Evolutionary conservation across 2,329 filamentous ascomycete species (phyloP).

Genomic region (Aspergillus sergii): DNA sequence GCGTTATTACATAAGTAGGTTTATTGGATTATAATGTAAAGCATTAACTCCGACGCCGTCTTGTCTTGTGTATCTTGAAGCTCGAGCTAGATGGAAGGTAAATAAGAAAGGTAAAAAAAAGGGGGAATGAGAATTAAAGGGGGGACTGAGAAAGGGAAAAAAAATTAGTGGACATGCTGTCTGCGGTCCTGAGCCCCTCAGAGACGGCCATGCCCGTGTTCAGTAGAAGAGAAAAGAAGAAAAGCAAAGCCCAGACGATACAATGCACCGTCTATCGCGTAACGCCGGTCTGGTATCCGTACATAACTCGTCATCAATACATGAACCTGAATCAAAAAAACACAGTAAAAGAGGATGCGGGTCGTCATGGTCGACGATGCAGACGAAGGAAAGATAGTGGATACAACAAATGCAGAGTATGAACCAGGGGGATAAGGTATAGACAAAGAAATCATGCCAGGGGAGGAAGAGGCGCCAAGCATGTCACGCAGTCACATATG

Average conservation of each 20-base stretch:
- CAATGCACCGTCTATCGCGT: background rate
- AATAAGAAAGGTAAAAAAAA: background rate
- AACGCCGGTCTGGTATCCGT: background rate
- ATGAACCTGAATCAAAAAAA: slow-evolving; percentile 1
- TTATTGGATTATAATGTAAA: background rate
- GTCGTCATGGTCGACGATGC: background rate
- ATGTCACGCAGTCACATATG: background rate
- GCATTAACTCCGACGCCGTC: background rate
- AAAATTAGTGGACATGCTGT: background rate
- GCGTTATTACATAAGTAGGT: background rate
- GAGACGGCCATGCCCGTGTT: background rate
- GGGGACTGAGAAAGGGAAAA: background rate
- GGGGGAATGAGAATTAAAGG: background rate
- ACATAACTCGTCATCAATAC: background rate
- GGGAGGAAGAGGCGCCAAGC: background rate
- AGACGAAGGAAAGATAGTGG: background rate
- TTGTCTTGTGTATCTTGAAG: background rate
- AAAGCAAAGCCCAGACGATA: slow-evolving; percentile 4
- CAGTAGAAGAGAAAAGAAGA: background rate
- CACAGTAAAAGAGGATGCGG: background rate
- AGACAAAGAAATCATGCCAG: background rate
- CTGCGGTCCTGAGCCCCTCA: background rate
- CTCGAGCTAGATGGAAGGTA: background rate
- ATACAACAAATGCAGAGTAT: background rate
- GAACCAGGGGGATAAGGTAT: background rate